Evolutionary conservation across 129 eudicot species (phyloP).

Genomic region (Scalesia atractyloides): DNA sequence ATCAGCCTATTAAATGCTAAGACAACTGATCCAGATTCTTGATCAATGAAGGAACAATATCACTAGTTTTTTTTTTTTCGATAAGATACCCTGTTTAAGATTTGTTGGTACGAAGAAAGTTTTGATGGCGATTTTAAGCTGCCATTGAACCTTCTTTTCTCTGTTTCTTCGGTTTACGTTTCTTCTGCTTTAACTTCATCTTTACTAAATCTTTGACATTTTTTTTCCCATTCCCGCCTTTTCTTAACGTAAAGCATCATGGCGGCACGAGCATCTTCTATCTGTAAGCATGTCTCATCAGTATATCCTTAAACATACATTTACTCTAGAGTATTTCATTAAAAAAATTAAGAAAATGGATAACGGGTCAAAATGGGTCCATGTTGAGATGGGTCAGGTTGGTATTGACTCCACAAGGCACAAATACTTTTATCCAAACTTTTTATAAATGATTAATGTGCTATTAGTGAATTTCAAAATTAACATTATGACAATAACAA

Average conservation of each 20-base stretch:
- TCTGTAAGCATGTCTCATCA: constrained; percentile 41
- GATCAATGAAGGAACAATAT: constrained; percentile 3
- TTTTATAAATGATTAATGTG: background rate
- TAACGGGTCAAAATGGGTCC: background rate
- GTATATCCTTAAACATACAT: background rate
- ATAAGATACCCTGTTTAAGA: background rate
- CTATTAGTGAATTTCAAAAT: background rate
- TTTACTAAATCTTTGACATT: constrained; percentile 55
- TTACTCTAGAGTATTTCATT: background rate
- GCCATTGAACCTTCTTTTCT: constrained; percentile 22
- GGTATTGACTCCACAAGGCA: background rate
- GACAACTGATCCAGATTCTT: background rate
- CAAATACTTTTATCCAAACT: background rate
- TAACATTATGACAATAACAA: background rate
- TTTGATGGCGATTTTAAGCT: constrained; percentile 10
- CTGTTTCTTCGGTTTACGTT: constrained; percentile 58
- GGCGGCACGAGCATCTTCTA: constrained; percentile 99
- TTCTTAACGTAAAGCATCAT: constrained; percentile 82
- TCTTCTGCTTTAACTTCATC: constrained; percentile 69
- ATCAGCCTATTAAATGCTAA: constrained; percentile 5
- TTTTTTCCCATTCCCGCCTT: constrained; percentile 73
- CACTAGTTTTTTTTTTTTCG: background rate
- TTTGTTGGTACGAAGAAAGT: background rate
- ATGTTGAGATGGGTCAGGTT: background rate
- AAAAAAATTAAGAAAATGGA: background rate